Evolutionary conservation across 2,329 filamentous ascomycete species (phyloP).

Genomic region (Knoxdaviesia capensis): DNA sequence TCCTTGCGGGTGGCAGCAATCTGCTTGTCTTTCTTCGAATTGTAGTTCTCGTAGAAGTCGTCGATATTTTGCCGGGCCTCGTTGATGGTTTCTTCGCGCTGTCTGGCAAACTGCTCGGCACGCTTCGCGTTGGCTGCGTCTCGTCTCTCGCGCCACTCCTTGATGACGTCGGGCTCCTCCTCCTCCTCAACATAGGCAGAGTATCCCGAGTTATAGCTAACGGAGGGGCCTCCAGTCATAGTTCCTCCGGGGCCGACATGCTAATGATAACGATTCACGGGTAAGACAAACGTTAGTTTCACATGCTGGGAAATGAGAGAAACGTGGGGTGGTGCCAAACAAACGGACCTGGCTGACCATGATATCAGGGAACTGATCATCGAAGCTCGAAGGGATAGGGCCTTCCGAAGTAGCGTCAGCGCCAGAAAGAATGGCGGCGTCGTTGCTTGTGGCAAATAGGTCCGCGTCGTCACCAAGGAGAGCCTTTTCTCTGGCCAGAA

Average conservation of each 20-base stretch:
- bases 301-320: constrained; percentile 1
- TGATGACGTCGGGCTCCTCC: constrained; percentile 74
- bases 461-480: constrained; percentile 80
- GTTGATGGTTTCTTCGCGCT: constrained; percentile 70
- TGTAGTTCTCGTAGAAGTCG: constrained; percentile 99
- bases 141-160: constrained; percentile 80
- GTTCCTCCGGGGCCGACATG: constrained; percentile 54
- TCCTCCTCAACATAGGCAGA: constrained; percentile 38
- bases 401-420: constrained; percentile 56
- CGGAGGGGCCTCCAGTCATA: constrained; percentile 50
- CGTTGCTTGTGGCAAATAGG: constrained; percentile 64
- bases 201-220: constrained; percentile 42
- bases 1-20: constrained; percentile 77
- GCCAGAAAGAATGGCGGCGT: constrained; percentile 34
- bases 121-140: constrained; percentile 69
- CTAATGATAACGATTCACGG: constrained; percentile 17
- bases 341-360: constrained; percentile 43
- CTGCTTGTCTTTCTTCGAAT: constrained; percentile 89
- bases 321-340: neutral
- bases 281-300: neutral
- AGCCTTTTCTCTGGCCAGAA: constrained; percentile 80
- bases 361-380: constrained; percentile 81
- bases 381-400: constrained; percentile 39
- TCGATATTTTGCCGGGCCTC: constrained; percentile 90
- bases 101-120: constrained; percentile 60